Conservation (phyloP, 305 asterid genomes). For the Rubia tinctorum region DNA sequence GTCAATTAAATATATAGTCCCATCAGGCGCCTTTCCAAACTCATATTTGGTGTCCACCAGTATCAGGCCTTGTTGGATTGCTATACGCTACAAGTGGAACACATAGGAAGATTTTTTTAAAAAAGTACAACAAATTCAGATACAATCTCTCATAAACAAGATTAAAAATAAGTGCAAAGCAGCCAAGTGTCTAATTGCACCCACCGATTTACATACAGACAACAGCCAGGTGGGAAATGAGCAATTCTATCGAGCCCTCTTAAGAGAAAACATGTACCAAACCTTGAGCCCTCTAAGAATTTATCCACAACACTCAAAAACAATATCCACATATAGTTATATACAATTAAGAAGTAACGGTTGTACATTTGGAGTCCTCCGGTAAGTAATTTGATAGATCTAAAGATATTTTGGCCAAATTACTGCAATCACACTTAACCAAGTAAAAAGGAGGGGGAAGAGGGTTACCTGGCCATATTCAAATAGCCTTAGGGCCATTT, state of each 20-base stretch:
- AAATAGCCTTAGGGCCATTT: slow-evolving; percentile 70
- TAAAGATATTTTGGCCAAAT: background rate
- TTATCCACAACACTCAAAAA: background rate
- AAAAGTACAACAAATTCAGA: background rate
- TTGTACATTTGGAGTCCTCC: background rate
- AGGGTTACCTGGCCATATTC: slow-evolving; percentile 78
- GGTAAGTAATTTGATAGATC: background rate
- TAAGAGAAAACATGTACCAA: background rate
- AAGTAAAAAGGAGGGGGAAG: background rate
- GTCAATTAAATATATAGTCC: slow-evolving; percentile 68
- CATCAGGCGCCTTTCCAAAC: slow-evolving; percentile 92
- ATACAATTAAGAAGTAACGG: background rate
- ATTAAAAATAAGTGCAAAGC: background rate
- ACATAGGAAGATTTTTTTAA: background rate
- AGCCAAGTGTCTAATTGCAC: background rate
- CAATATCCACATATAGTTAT: background rate
- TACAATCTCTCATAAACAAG: background rate
- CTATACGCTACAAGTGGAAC: slow-evolving; percentile 46
- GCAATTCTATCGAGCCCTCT: background rate
- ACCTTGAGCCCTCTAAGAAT: background rate
- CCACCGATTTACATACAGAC: background rate
- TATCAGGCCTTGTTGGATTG: slow-evolving; percentile 76
- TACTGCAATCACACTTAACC: background rate
- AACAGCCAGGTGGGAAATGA: background rate
- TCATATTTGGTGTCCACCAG: slow-evolving; percentile 97